phyloP scores from a whole-genome alignment of 2,329 filamentous ascomycete species.

The Bipolaris cookei region DNA sequence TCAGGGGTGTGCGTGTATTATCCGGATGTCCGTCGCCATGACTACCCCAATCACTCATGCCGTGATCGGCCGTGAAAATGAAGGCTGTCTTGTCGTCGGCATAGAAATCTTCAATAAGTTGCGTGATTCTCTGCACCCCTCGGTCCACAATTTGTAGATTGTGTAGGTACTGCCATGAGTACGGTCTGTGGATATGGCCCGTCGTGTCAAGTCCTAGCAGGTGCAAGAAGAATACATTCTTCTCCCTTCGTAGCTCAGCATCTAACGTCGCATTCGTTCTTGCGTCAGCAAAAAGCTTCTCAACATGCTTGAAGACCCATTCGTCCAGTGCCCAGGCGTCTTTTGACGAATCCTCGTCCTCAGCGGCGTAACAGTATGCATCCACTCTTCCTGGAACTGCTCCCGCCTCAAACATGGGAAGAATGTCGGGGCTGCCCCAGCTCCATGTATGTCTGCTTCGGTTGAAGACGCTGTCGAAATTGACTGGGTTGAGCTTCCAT shows the following conservation, averaged over 20 bases:
- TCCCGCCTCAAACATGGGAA: constrained; percentile 97
- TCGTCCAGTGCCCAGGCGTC: constrained; percentile 81
- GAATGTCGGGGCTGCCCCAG: constrained; percentile 97
- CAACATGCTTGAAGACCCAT: constrained; percentile 97
- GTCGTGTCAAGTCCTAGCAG: constrained; percentile 89
- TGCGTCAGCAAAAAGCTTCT: constrained; percentile 81
- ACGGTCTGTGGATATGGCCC: constrained; percentile 85
- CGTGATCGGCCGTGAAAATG: constrained; percentile 96
- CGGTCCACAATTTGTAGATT: constrained; percentile 95
- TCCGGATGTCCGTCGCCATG: constrained; percentile 97
- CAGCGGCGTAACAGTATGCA: constrained; percentile 80
- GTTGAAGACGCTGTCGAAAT: constrained; percentile 99
- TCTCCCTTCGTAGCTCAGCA: constrained; percentile 76
- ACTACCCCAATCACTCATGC: constrained; percentile 99
- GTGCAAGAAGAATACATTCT: constrained; percentile 93
- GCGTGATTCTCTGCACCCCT: constrained; percentile 82
- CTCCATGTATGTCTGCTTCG: constrained; percentile 96
- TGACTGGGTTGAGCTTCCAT: constrained; percentile 97
- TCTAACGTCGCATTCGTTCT: constrained; percentile 77
- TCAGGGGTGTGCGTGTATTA: constrained; percentile 91
- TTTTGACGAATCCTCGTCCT: constrained; percentile 87
- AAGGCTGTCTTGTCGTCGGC: constrained; percentile 83
- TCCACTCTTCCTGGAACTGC: constrained; percentile 86
- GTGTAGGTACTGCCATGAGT: constrained; percentile 91
- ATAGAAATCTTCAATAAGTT: constrained; percentile 86